Evolutionary conservation across 805 yeast species (phyloP).

Genomic region (Vanderwaltozyma polyspora): DNA sequence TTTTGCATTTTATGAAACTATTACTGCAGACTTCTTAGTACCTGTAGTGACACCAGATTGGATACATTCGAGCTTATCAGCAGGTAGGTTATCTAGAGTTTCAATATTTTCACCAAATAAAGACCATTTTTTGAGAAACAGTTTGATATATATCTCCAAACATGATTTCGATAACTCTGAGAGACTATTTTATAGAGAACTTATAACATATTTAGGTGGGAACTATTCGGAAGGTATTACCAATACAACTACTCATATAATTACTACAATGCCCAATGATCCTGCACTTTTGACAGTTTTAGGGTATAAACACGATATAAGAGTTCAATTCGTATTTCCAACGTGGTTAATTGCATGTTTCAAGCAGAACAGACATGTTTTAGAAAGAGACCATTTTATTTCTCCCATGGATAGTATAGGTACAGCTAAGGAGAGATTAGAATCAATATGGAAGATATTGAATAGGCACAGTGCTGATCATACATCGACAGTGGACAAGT

Average conservation of each 20-base stretch:
- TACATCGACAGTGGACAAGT: no score
- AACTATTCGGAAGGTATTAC: constrained; percentile 47
- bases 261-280: constrained; percentile 47
- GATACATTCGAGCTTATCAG: constrained; percentile 14
- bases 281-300: constrained; percentile 47
- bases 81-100: constrained; percentile 17
- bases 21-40: constrained; percentile 20
- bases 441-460: no score
- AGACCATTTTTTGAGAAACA: constrained; percentile 47
- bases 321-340: constrained; percentile 55
- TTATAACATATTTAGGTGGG: constrained; percentile 59
- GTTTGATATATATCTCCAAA: constrained; percentile 50
- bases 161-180: constrained; percentile 50
- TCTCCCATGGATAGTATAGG: no score
- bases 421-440: no score
- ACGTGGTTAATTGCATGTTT: constrained; percentile 72
- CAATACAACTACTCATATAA: constrained; percentile 66
- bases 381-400: no score
- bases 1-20: constrained; percentile 21
- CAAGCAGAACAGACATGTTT: constrained; percentile 25
- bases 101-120: constrained; percentile 58
- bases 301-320: constrained; percentile 3
- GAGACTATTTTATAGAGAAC: constrained; percentile 53
- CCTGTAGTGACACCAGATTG: constrained; percentile 24
- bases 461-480: no score